Evolutionary conservation across 192 early-diverging fungal genomes (phyloP).

Genomic region (Glomus cerebriforme): DNA sequence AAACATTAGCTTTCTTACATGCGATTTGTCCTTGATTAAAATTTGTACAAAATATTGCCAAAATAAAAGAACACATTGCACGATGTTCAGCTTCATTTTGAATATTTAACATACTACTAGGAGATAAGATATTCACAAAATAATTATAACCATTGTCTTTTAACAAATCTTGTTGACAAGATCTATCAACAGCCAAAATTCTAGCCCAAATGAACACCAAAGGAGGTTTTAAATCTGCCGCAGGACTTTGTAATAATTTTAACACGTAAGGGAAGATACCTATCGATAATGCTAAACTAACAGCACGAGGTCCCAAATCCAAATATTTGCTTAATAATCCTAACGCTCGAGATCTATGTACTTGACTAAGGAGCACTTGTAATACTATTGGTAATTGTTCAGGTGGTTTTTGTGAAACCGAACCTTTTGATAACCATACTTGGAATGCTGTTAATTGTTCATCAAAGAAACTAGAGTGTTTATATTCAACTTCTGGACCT

Average conservation of each 20-base stretch:
- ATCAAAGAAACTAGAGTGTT: conserved; percentile 87
- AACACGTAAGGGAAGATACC: conserved; percentile 98
- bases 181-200: conserved; percentile 89
- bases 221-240: conserved; percentile 89
- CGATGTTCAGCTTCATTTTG: conserved; percentile 82
- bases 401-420: conserved; percentile 78
- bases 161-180: conserved; percentile 86
- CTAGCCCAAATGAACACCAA: conserved; percentile 98
- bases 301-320: conserved; percentile 91
- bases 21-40: conserved; percentile 82
- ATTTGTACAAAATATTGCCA: conserved; percentile 90
- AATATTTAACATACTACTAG: conserved; percentile 68
- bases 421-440: conserved; percentile 88
- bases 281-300: conserved; percentile 88
- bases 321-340: conserved; percentile 90
- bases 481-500: conserved; percentile 60
- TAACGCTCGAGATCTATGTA: conserved; percentile 89
- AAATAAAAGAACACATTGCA: conserved; percentile 95
- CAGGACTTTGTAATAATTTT: conserved; percentile 90
- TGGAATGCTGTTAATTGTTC: conserved; percentile 98
- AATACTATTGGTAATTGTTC: conserved; percentile 95
- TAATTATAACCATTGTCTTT: conserved; percentile 91
- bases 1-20: conserved; percentile 71
- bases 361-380: conserved; percentile 94
- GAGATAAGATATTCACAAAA: conserved; percentile 86